Evolutionary conservation across 2,329 filamentous ascomycete species (phyloP), one percentile per base, ranked within the genome.

Genomic region (Paecilomyces fulvus): DNA sequence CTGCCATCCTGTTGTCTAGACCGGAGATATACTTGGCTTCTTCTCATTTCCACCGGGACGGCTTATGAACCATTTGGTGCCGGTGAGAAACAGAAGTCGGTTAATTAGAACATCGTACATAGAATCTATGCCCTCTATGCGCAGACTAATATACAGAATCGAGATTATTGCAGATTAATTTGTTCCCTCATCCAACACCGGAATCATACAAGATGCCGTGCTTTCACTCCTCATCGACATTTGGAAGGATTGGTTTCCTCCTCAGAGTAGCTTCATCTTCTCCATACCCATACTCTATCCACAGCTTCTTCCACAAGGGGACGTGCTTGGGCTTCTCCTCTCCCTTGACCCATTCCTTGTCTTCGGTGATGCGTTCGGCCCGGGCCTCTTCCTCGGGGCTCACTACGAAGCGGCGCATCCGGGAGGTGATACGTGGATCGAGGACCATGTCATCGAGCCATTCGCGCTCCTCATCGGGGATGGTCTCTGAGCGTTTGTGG

Each of bases 401-500:
- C 23, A 96, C 74, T 67, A 87, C 81, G 65, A 94, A 95, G 54
- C 83, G 83, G 56, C 88, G 81, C 92, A 97, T 96, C 54, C 90
- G 84, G 65, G 80, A 79, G 4, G 82, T 83, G 59, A 96, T 85
- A 37, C 92, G 82, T 11, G 83, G 75, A 69, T 99, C 92, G 9
- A 96, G 69, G 1, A 88, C 84, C 54, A 96, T 77, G 10, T 85
- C 82, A 55, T 86, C 83, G 8, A 87, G 72, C 89, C 90, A 96
- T 52, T 92, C 85, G 64, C 82, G 83, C 73, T 92, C 89, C 60
- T 78, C 79, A 56, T 79, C 76, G 43, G 77, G 77, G 57, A 75
- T 75, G 53, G 77, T 70, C 54, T 80, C 77, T 20, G 68, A 66
- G 33, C 70, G 70, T 64, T 86, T 84, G 73, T 83, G 85, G 5